Evolutionary conservation across 345 rosid species (phyloP).

Genomic region (Turnera subulata): DNA sequence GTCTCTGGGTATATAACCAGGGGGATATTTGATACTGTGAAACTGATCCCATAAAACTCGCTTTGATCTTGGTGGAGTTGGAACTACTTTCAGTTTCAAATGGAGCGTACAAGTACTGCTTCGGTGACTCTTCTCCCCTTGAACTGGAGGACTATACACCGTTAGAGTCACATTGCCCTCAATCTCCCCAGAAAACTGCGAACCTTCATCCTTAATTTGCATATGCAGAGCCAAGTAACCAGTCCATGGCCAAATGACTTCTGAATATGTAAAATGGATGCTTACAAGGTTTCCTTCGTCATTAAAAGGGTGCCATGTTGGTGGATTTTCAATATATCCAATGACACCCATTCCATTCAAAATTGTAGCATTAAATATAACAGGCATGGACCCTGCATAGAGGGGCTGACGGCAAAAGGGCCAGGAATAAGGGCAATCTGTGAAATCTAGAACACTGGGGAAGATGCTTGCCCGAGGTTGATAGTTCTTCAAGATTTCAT

Average conservation of each 20-base stretch:
- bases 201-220: constrained; percentile 98
- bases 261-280: constrained; percentile 78
- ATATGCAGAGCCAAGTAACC: constrained; percentile 92
- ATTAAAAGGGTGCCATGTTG: constrained; percentile 82
- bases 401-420: constrained; percentile 97
- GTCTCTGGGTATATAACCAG: constrained; percentile 98
- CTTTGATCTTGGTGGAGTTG: constrained; percentile 84
- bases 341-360: constrained; percentile 96
- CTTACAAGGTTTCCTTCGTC: constrained; percentile 89
- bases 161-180: constrained; percentile 76
- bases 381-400: constrained; percentile 95
- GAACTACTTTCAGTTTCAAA: constrained; percentile 75
- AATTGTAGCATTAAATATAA: constrained; percentile 84
- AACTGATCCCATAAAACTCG: constrained; percentile 97
- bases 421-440: constrained; percentile 96
- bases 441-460: constrained; percentile 78
- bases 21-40: constrained; percentile 96
- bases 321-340: constrained; percentile 76
- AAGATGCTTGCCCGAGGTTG: constrained; percentile 92
- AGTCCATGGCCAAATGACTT: constrained; percentile 98
- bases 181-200: constrained; percentile 72
- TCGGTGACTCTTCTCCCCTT: constrained; percentile 57
- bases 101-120: constrained; percentile 73
- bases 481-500: constrained; percentile 86
- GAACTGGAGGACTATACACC: constrained; percentile 72